Conservation (phyloP, 2,329 filamentous ascomycete species). For the Biscogniauxia sp. region DNA sequence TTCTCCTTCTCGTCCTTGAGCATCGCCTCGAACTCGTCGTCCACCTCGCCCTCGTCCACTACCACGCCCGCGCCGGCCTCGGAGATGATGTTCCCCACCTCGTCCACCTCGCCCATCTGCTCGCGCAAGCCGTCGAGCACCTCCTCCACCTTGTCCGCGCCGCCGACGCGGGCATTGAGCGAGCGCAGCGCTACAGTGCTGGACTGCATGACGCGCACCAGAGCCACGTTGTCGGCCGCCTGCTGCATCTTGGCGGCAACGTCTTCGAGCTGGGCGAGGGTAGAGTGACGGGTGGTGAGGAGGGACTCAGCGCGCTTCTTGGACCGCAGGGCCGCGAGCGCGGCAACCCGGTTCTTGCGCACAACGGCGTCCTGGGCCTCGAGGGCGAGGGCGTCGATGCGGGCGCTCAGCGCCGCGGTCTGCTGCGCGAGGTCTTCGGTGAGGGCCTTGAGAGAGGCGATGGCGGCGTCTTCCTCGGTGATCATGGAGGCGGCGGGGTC, state of each 20-base stretch:
- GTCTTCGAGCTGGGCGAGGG: slow-evolving; percentile 77
- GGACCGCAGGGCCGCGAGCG: slow-evolving; percentile 73
- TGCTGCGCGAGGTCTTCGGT: slow-evolving; percentile 73
- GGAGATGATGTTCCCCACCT: slow-evolving; percentile 74
- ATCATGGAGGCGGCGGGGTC: slow-evolving; percentile 47
- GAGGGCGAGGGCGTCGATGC: slow-evolving; percentile 62
- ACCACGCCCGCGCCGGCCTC: slow-evolving; percentile 50
- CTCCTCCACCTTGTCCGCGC: slow-evolving; percentile 70
- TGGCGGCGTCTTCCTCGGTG: slow-evolving; percentile 74
- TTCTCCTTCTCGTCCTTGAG: slow-evolving; percentile 58
- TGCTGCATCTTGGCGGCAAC: slow-evolving; percentile 81
- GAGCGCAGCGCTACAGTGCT: slow-evolving; percentile 69
- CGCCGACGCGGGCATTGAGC: slow-evolving; percentile 76
- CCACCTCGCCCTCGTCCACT: slow-evolving; percentile 80
- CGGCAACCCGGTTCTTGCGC: slow-evolving; percentile 70
- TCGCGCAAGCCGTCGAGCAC: slow-evolving; percentile 74
- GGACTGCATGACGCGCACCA: slow-evolving; percentile 79
- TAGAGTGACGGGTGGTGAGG: slow-evolving; percentile 68
- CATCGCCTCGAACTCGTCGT: slow-evolving; percentile 80
- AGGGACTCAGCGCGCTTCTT: slow-evolving; percentile 80
- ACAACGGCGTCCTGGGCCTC: slow-evolving; percentile 69
- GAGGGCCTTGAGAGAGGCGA: slow-evolving; percentile 80
- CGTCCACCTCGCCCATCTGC: slow-evolving; percentile 78
- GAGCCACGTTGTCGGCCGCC: slow-evolving; percentile 78
- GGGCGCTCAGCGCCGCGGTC: slow-evolving; percentile 62